Conservation (phyloP, 176 grass and related monocot genomes). For the Ensete glaucum region DNA sequence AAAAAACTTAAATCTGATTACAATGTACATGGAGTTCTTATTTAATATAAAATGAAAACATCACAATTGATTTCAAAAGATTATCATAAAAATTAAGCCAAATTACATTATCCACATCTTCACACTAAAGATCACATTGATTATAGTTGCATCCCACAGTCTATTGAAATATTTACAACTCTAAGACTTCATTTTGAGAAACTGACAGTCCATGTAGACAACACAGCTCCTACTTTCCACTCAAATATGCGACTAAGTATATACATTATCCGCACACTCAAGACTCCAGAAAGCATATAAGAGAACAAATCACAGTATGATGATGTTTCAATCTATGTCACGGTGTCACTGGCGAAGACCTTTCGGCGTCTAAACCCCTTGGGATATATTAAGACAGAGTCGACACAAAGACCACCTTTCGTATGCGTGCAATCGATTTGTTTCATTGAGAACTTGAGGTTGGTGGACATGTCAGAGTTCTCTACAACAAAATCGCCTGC, state of each 20-base stretch:
- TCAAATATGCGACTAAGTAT: neutral
- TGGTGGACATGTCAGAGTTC: neutral
- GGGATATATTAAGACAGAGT: conserved; percentile 2
- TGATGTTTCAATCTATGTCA: neutral
- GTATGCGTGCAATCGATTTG: conserved; percentile 7
- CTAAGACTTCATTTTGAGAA: neutral
- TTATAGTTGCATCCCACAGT: neutral
- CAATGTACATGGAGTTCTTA: too few species aligned
- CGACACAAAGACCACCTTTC: conserved; percentile 4
- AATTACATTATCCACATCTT: neutral
- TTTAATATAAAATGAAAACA: neutral
- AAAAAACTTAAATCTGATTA: too few species aligned
- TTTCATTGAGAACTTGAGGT: conserved; percentile 5
- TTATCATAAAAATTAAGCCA: neutral
- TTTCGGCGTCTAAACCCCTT: neutral
- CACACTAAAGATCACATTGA: neutral
- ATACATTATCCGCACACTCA: neutral
- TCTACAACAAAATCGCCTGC: neutral
- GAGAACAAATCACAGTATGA: neutral
- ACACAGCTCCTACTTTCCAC: neutral
- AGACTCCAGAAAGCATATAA: neutral
- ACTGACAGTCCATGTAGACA: neutral
- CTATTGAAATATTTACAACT: neutral
- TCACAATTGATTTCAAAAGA: neutral
- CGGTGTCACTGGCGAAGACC: neutral